Base-by-base conservation (phyloP, 768 basidiomycete species). In the Asterophora lycoperdoides region DNA sequence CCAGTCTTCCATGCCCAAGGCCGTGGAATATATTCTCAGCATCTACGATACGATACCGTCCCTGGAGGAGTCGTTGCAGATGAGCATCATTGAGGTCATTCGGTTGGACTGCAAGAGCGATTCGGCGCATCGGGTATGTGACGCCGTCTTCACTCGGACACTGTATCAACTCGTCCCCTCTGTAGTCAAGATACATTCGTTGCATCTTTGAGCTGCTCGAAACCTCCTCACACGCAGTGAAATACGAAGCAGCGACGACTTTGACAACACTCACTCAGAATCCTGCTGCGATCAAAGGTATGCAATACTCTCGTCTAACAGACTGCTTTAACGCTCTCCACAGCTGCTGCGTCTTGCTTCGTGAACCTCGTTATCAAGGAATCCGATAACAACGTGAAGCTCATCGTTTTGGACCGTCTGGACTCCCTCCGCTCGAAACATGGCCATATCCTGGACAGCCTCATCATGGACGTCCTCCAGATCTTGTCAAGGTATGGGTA, bases 371-470 rank as follows among this genome's bases (percentile, higher is more conserved):
- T 93, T 51, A 76, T 87, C 65, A 95, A 94, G 69, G 95, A 98
- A 68, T 92, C 93, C 1, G 95, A 98, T 71, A 99, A 98, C 70
- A 99, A 99, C 59, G 95, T 97, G 67, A 98, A 97, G 68, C 79
- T 97, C 38, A 98, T 98, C 51, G 95, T 98, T 14, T 77, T 99
- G 19, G 90, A 95, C 62, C 84, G 96, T 38, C 78, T 99, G 30
- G 90, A 97, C 46, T 69, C 68, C 29, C 75, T 99, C 17, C 81
- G 90, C 37, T 73, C 82, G 4, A 90, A 85, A 60, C 93, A 97
- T 65, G 93, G 90, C 14, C 83, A 83, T 58, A 83, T 97, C 32
- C 72, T 98, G 34, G 93, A 98, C 61, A 78, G 83, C 10, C 79
- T 97, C 44, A 93, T 93, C 53, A 94, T 96, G 90, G 96, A 99